Evolutionary conservation across 1,139 yeast genomes (phyloP).

Genomic region (Sugiyamaella sp.): DNA sequence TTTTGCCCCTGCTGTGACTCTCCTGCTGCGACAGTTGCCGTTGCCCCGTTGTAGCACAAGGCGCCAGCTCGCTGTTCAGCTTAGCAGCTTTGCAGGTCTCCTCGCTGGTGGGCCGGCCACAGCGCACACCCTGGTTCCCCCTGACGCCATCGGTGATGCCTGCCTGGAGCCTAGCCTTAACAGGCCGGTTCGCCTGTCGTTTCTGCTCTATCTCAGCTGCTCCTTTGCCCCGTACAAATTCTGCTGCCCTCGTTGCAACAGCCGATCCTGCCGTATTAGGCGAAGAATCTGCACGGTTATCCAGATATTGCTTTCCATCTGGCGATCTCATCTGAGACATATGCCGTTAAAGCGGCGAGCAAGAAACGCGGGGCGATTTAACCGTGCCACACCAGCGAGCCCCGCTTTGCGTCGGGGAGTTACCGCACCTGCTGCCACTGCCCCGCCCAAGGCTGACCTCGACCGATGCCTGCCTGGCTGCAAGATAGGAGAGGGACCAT

Average conservation of each 20-base stretch:
- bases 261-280: background rate
- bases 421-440: background rate
- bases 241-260: background rate
- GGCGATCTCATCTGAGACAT: background rate
- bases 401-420: constrained; percentile 15
- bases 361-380: constrained; percentile 12
- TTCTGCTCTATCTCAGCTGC: background rate
- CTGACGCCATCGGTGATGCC: background rate
- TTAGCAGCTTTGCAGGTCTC: too few relatives aligned
- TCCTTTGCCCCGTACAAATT: background rate
- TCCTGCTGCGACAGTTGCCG: too few relatives aligned
- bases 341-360: constrained; percentile 1
- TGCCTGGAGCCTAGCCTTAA: background rate
- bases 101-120: too few relatives aligned
- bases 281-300: constrained; percentile 16
- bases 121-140: too few relatives aligned
- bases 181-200: background rate
- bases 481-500: too few relatives aligned
- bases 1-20: too few relatives aligned
- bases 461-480: too few relatives aligned
- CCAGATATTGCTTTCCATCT: background rate
- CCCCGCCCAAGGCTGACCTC: background rate
- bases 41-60: too few relatives aligned
- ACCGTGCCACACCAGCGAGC: background rate
- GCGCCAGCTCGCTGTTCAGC: too few relatives aligned